Base-by-base conservation (phyloP, 2,329 filamentous ascomycete genomes). In the Rhynchosporium secalis region DNA sequence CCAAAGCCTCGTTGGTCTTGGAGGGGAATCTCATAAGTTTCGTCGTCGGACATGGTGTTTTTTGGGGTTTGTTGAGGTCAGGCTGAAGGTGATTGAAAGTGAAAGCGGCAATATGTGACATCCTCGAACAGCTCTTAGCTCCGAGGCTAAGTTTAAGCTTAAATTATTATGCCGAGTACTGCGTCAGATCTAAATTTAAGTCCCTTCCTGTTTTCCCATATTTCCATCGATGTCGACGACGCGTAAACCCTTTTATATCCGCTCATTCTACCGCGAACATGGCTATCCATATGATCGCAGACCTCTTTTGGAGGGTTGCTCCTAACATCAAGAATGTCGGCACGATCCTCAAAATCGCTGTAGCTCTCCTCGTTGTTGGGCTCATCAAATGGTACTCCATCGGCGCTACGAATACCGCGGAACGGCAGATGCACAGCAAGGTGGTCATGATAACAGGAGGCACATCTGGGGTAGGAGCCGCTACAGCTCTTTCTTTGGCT, bases 401-500 rank as follows among this genome's bases (percentile, higher is more conserved):
- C 67, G 96, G 95, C 68, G 84, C 87, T 12, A 79, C 77, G 69
- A 97, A 95, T 76, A 78, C 77, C 47, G 84, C 90, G 31, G 92
- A 96, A 74, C 84, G 91, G 63, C 83, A 89, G 60, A 92, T 99
- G 87, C 92, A 97, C 76, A 92, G 92, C 54, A 96, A 96, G 74
- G 92, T 99, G 55, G 83, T 97, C 49, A 88, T 99, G 81, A 85
- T 99, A 58, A 99, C 95, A 20, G 88, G 95, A 69, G 95, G 94
- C 33, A 99, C 95, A 58, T 94, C 93, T 51, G 95, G 95, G 13
- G 90, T 99, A 73, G 95, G 95, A 56, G 90, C 92, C 63, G 83
- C 85, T 61, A 85, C 91, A 48, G 90, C 89, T 4, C 81, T 85
- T 67, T 85, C 88, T 62, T 84, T 99, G 58, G 94, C 94, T 60